Evolutionary conservation across 2,329 filamentous ascomycete species (phyloP), one percentile per base, ranked within the genome.

Genomic region (Mariannaea elegans): DNA sequence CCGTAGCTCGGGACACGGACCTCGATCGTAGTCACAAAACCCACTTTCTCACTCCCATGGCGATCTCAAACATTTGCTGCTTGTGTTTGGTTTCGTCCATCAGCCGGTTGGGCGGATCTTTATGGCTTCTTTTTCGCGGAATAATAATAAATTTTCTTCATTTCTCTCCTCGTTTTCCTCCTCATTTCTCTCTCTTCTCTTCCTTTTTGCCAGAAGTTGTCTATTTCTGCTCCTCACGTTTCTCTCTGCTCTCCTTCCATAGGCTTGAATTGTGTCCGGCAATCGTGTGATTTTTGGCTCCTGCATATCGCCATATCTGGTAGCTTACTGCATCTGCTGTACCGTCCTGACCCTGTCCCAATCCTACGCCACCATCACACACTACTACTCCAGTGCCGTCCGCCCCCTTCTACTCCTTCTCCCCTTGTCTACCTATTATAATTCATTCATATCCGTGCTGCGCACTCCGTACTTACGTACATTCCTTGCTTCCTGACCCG

Each of bases 241-340:
- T 23, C 38, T 16, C 18, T 23, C 38, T 19, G 7, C 14, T 13
- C 14, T 13, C 14, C 32, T 41, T 18, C 5, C 38, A 19, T n/a
- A 4, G 2, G n/a, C 38, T 12, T 41, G 16, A 32, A 19, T 44
- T 44, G 39, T 58, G 61, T 61, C 53, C 61, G 65, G 62, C 67
- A 69, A 69, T 67, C 53, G 58, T 34, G 51, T 52, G 61, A 59
- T 51, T 44, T 44, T 54, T 29, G 32, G 52, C 59, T 46, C 27
- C 49, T 44, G 29, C 49, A 53, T 56, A 56, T 31, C 42, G 57
- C 50, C 55, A 49, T 53, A 53, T 56, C 32, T 19, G 61, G 56
- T 19, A 34, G 46, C 47, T 39, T 34, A 39, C 39, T 52, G 47
- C n/a, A n/a, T 50, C 46, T 44, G 42, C 27, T 36, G 19, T 18